These are phyloP conservation scores for Saccharomyces kudriavzevii DNA, from an alignment of 805 yeast species.

Conservation along the genomic window DNA sequence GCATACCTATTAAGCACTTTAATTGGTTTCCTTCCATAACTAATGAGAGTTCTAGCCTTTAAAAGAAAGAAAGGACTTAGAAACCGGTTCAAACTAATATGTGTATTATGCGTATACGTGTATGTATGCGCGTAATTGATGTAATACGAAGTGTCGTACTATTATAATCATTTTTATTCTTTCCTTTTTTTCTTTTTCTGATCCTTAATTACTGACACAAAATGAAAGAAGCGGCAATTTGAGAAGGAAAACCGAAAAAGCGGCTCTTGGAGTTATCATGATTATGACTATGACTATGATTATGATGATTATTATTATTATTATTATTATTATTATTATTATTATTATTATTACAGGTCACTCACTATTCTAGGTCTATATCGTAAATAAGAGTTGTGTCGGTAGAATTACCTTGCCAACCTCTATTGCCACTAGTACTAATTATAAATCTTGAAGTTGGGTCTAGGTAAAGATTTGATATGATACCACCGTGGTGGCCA, in stretches of 20 bases:
- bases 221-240: background rate
- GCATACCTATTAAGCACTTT: background rate
- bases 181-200: background rate
- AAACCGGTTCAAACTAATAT: background rate
- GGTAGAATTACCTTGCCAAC: slow-evolving; percentile 82
- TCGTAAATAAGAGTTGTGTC: slow-evolving; percentile 80
- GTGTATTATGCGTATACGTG: background rate
- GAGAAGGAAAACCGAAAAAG: background rate
- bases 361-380: slow-evolving; percentile 40
- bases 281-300: background rate
- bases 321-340: no score
- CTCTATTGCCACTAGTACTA: slow-evolving; percentile 89
- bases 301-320: no score
- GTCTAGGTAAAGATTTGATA: slow-evolving; percentile 72
- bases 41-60: background rate
- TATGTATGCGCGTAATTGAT: background rate
- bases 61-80: background rate
- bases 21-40: background rate
- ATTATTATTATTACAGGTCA: background rate
- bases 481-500: slow-evolving; percentile 90
- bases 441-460: slow-evolving; percentile 83
- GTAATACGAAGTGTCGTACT: background rate
- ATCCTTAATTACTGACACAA: background rate
- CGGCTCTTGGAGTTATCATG: background rate
- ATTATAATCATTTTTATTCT: background rate